Conservation (phyloP, 1,284 basidiomycete species). For the Tylopilus sp. region DNA sequence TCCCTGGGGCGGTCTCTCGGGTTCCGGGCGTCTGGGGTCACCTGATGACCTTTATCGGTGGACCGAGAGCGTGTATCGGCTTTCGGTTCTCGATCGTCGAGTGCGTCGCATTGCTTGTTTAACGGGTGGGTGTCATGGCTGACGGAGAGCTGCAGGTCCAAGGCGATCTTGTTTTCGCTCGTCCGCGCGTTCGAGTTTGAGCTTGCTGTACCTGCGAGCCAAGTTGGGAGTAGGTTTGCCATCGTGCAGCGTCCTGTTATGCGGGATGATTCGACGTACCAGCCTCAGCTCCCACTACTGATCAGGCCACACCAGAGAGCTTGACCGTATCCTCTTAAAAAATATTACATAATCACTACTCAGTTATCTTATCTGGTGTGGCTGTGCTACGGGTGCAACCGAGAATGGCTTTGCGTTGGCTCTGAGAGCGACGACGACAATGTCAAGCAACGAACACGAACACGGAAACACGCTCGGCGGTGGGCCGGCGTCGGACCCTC, state of each 20-base stretch:
- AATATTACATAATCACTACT: too few species aligned
- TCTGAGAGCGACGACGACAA: constrained; percentile 16
- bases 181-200: constrained; percentile 55
- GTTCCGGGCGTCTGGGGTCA: constrained; percentile 61
- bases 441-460: constrained; percentile 40
- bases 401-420: not conserved
- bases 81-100: constrained; percentile 69
- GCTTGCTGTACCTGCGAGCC: constrained; percentile 43
- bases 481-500: constrained; percentile 38
- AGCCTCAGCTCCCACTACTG: constrained; percentile 22
- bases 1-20: constrained; percentile 41
- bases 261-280: constrained; percentile 10
- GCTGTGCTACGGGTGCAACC: constrained; percentile 2
- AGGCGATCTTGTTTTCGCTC: constrained; percentile 55
- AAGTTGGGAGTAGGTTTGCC: constrained; percentile 38
- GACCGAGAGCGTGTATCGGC: constrained; percentile 61
- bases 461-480: constrained; percentile 48
- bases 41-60: constrained; percentile 58
- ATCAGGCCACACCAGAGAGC: constrained; percentile 10
- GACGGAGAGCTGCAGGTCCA: constrained; percentile 40
- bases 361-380: not conserved
- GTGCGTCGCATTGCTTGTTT: constrained; percentile 32
- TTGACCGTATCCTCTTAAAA: too few species aligned
- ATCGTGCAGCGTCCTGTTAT: constrained; percentile 43
- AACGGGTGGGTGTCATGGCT: not conserved